Evolutionary conservation across 129 eudicot species (phyloP).

Genomic region (Flaveria sonorensis): DNA sequence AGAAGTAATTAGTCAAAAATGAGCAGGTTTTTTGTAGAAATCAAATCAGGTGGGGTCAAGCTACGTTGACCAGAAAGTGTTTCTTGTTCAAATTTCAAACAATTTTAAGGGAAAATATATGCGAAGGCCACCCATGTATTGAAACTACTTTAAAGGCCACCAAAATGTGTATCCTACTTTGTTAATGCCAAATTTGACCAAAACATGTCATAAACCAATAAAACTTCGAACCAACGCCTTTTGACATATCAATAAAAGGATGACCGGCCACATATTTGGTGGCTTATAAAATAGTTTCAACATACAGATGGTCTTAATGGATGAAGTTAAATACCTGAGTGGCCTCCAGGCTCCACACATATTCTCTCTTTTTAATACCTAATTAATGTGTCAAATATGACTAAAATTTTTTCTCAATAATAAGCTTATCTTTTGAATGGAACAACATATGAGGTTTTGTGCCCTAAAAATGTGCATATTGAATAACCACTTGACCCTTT

Average conservation of each 20-base stretch:
- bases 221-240: neutral
- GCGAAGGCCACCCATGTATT: neutral
- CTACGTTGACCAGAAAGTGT: neutral
- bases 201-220: no score
- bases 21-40: neutral
- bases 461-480: neutral
- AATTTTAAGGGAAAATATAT: neutral
- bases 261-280: no score
- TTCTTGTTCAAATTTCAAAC: neutral
- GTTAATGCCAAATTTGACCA: neutral
- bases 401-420: neutral
- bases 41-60: neutral
- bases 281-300: no score
- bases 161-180: neutral
- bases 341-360: no score
- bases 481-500: neutral
- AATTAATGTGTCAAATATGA: neutral
- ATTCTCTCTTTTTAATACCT: no score
- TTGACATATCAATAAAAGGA: neutral
- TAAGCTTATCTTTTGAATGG: neutral
- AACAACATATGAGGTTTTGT: neutral
- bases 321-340: no score
- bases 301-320: no score
- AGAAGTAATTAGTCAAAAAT: no score
- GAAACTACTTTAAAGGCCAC: neutral